phyloP scores from a whole-genome alignment of 1,284 basidiomycete genomes.

The Testicularia cyperi region DNA sequence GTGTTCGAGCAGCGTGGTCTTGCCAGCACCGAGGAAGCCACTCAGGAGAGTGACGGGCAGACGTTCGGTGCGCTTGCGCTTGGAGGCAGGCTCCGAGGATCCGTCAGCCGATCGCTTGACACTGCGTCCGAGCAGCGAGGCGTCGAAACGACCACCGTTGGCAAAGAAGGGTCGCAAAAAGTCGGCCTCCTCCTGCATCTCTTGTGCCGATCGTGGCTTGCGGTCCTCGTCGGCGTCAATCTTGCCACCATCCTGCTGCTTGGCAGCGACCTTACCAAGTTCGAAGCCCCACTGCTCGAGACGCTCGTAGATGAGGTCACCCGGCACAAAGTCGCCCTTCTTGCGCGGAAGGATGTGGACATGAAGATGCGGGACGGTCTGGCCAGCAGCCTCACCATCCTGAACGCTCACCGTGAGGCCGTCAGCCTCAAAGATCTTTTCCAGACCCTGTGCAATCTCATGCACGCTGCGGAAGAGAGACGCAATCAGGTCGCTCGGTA shows the following conservation, averaged over 20 bases:
- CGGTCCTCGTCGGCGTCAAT: conserved; percentile 46
- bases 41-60: conserved; percentile 63
- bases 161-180: conserved; percentile 34
- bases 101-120: conserved; percentile 13
- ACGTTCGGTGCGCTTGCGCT: conserved; percentile 19
- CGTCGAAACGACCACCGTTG: conserved; percentile 14
- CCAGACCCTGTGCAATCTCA: conserved; percentile 39
- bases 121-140: not conserved
- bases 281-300: conserved; percentile 47
- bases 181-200: conserved; percentile 47
- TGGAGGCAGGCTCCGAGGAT: not conserved
- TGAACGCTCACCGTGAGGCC: conserved; percentile 54
- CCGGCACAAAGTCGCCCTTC: conserved; percentile 50
- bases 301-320: conserved; percentile 48
- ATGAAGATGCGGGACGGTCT: conserved; percentile 55
- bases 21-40: conserved; percentile 64
- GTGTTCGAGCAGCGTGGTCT: conserved; percentile 63
- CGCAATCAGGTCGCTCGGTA: conserved; percentile 28
- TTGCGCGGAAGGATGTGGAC: conserved; percentile 57
- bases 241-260: conserved; percentile 2
- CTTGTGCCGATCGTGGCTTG: conserved; percentile 33
- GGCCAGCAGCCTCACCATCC: conserved; percentile 49
- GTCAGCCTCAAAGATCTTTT: conserved; percentile 41
- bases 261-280: conserved; percentile 11
- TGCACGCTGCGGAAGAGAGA: conserved; percentile 51